Evolutionary conservation across 345 rosid species (phyloP).

Genomic region (Acer yangbiense): DNA sequence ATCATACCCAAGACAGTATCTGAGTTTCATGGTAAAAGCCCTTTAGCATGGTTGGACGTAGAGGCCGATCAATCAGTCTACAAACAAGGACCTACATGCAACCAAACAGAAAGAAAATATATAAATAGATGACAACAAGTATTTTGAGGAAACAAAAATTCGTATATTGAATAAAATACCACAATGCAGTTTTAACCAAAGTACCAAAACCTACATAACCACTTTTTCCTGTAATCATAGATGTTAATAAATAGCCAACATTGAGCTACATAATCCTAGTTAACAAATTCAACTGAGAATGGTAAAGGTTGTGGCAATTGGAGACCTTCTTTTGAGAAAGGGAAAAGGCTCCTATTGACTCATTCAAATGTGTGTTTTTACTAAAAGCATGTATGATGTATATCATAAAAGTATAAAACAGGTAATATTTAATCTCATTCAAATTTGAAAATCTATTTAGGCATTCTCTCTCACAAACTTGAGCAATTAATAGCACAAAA

Average conservation of each 20-base stretch:
- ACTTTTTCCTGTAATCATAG: neutral
- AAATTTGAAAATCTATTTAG: neutral
- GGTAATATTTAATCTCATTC: neutral
- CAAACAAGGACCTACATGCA: slow-evolving; percentile 81
- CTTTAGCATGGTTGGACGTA: slow-evolving; percentile 93
- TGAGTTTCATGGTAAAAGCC: slow-evolving; percentile 99
- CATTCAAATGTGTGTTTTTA: neutral
- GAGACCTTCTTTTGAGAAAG: neutral
- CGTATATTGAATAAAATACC: neutral
- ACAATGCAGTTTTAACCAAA: neutral
- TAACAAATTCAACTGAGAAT: neutral
- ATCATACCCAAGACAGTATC: slow-evolving; percentile 86
- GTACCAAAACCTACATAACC: slow-evolving; percentile 7
- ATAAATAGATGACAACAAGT: neutral
- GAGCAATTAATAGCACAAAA: neutral
- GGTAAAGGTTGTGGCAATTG: neutral
- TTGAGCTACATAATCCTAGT: slow-evolving; percentile 3
- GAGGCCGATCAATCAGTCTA: slow-evolving; percentile 97
- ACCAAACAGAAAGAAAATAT: slow-evolving; percentile 18
- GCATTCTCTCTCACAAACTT: neutral
- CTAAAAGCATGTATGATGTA: neutral
- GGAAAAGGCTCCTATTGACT: neutral
- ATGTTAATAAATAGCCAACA: neutral
- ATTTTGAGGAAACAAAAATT: slow-evolving; percentile 3
- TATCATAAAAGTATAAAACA: no score